Base-by-base conservation (phyloP, 768 basidiomycete genomes). In the Pilatotrama ljubarskyi region DNA sequence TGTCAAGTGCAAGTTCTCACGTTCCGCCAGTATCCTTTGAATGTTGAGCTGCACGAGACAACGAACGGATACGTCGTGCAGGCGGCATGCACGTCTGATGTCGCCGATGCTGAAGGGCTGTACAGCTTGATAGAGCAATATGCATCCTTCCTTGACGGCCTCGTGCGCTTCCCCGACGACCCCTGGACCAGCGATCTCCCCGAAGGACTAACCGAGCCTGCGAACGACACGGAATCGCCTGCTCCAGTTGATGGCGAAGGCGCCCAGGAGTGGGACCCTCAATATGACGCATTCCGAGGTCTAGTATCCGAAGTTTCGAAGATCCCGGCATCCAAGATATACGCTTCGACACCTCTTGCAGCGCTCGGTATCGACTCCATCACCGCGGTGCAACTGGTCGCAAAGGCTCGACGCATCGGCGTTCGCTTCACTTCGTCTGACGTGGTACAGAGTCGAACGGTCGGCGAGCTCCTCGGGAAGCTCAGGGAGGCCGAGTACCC, bases 281-380 rank as follows among this genome's bases (percentile, higher is more conserved):
- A 37, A 1, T 53, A 55, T 14, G 57, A 24, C 43, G 54, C 58
- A 51, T 52, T 66, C 35, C 58, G 62, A 24, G 58, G 42, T 24
- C 20, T 63, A 10, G 29, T 69, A 20, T 58, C 62, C 26, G 36
- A 57, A 6, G 58, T 75, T 14, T 70, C 72, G 5, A 71, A 71
- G 37, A 66, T 72, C 13, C 68, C 77, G 1, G 29, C 55, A 8
- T 68, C 73, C 4, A 62, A 68, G 18, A 68, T 82, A 5, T 63
- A 67, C 18, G 58, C 70, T 17, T 62, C 67, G 4, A 80, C 77
- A 6, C 73, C 74, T 4, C 72, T 81, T 17, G 70, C 71, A 13
- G 70, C 76, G 6, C 64, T 82, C 11, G 81, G 81, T 18, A 69
- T 82, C 11, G 81, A 82, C 63, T 82, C 81, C 1, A 82, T 82